phyloP scores from a whole-genome alignment of 345 rosid species.

The Aurinia saxatilis region DNA sequence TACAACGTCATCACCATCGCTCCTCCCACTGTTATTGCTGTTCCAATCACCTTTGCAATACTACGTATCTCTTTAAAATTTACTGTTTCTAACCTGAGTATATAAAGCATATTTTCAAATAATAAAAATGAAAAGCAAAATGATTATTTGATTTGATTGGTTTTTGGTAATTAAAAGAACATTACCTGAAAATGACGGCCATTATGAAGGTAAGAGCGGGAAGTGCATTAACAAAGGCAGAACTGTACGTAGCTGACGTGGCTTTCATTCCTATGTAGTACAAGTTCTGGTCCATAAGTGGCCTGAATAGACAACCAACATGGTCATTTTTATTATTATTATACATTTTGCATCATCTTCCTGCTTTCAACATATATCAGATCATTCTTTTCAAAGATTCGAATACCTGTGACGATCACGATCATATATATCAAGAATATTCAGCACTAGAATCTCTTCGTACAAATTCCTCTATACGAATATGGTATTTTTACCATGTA shows the following conservation, averaged over 20 bases:
- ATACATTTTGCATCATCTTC: constrained; percentile 1
- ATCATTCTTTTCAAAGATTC: not conserved
- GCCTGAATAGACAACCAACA: constrained; percentile 42
- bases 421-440: not conserved
- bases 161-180: not conserved
- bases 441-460: constrained; percentile 2
- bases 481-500: not conserved
- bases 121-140: no score
- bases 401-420: no score
- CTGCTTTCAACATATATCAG: no score
- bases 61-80: constrained; percentile 51
- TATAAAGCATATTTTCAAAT: not conserved
- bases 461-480: not conserved
- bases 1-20: constrained; percentile 94
- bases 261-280: constrained; percentile 76
- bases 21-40: constrained; percentile 62
- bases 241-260: constrained; percentile 80
- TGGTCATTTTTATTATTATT: not conserved
- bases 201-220: constrained; percentile 82
- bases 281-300: constrained; percentile 82
- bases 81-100: constrained; percentile 59
- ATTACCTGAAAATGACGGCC: constrained; percentile 81
- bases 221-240: constrained; percentile 61
- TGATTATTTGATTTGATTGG: not conserved
- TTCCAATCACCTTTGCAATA: constrained; percentile 71